Percentiles rank a stretch among this genome's conserved stretches.
phyloP scores from a whole-genome alignment of 73 alveolate species.

The Symbiodinium pilosum region DNA sequence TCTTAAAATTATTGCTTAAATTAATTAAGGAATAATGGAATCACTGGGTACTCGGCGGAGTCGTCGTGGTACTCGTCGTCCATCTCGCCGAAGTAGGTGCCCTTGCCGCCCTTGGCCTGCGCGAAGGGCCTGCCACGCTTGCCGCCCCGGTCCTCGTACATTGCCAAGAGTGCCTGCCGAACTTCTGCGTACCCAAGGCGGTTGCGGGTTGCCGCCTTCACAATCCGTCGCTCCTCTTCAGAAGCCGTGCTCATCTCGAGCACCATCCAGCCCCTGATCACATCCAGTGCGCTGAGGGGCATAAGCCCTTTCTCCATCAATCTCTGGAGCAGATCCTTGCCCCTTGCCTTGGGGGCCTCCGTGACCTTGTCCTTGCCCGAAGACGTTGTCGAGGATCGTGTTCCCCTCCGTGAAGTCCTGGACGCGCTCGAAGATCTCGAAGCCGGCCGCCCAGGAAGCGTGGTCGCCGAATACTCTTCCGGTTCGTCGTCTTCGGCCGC shows the following conservation, averaged over 20 bases:
- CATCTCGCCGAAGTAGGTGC: not conserved
- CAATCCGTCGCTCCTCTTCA: not conserved
- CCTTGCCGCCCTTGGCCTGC: too few relatives aligned
- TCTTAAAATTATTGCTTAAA: too few relatives aligned
- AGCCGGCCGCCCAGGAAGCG: not conserved
- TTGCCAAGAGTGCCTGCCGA: not conserved
- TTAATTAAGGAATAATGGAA: too few relatives aligned
- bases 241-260: not conserved
- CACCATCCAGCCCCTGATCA: constrained; percentile 22
- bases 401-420: not conserved
- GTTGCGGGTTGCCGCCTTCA: not conserved
- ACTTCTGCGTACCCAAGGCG: not conserved
- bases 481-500: not conserved
- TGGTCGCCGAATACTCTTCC: not conserved
- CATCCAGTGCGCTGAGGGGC: not conserved
- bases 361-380: not conserved
- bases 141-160: constrained; percentile 15
- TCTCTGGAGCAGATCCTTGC: constrained; percentile 31
- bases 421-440: not conserved
- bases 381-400: not conserved
- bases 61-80: not conserved
- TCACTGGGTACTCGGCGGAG: not conserved
- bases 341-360: not conserved
- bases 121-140: not conserved
- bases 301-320: constrained; percentile 8